These are phyloP conservation scores for Tanacetum coccineum DNA, from an alignment of 129 eudicot genomes.

Conservation along the genomic window DNA sequence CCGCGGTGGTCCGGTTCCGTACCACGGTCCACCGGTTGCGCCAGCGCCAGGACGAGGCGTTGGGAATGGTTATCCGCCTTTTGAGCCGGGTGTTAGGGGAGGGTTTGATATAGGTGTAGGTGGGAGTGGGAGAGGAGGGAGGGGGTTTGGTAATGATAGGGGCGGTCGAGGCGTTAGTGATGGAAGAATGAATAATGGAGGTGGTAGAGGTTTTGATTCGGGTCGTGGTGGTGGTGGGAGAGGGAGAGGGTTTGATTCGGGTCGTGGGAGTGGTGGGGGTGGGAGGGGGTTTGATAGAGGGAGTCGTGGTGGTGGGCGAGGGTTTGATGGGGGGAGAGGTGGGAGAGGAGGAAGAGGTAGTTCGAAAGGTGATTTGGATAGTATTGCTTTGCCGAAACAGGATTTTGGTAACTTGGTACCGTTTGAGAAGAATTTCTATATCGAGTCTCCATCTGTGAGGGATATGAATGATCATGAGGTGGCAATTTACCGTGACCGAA, in stretches of 20 bases:
- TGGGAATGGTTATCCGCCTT: slow-evolving; percentile 46
- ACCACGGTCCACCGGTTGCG: slow-evolving; percentile 39
- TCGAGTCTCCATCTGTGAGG: slow-evolving; percentile 62
- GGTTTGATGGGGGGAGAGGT: slow-evolving; percentile 51
- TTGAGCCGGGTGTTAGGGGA: slow-evolving; percentile 57
- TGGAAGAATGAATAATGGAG: slow-evolving; percentile 28
- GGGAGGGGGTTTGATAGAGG: slow-evolving; percentile 47
- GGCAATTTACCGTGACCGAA: slow-evolving; percentile 52
- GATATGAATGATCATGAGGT: slow-evolving; percentile 86
- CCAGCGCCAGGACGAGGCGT: slow-evolving; percentile 39
- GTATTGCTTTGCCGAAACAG: slow-evolving; percentile 75
- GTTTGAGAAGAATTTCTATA: slow-evolving; percentile 78
- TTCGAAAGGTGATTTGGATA: slow-evolving; percentile 65
- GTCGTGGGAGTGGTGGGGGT: slow-evolving; percentile 40
- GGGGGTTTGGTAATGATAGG: slow-evolving; percentile 35
- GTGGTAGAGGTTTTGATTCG: slow-evolving; percentile 26
- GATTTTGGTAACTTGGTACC: slow-evolving; percentile 82
- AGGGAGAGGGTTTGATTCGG: slow-evolving; percentile 40
- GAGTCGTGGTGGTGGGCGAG: slow-evolving; percentile 34
- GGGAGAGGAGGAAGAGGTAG: slow-evolving; percentile 77
- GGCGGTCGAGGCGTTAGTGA: slow-evolving; percentile 34
- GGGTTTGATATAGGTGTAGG: slow-evolving; percentile 47
- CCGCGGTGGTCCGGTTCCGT: slow-evolving; percentile 54
- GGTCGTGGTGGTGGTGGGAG: slow-evolving; percentile 11
- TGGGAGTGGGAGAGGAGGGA: slow-evolving; percentile 32